These are phyloP conservation scores for Amylocarpus encephaloides DNA, from an alignment of 2,329 filamentous ascomycete species.

Conservation along the genomic window DNA sequence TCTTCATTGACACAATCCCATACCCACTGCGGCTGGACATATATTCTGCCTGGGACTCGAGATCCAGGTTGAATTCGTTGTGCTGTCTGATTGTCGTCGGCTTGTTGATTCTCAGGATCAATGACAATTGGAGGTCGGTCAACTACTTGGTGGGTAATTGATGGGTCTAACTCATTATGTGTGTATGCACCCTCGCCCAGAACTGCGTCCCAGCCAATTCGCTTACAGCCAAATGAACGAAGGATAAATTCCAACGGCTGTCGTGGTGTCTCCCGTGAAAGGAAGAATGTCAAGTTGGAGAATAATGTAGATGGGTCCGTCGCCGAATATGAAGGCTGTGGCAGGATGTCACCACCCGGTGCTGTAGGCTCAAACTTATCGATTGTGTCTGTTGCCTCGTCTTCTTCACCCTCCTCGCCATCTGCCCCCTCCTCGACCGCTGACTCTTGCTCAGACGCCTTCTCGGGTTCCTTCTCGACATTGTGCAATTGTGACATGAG, in stretches of 20 bases:
- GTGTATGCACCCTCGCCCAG: constrained; percentile 91
- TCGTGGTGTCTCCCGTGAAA: constrained; percentile 88
- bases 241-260: constrained; percentile 89
- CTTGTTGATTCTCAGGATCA: constrained; percentile 41
- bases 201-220: constrained; percentile 89
- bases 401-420: constrained; percentile 31
- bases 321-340: constrained; percentile 65
- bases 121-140: constrained; percentile 75
- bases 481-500: constrained; percentile 62
- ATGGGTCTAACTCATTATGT: constrained; percentile 75
- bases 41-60: constrained; percentile 83
- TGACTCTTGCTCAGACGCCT: constrained; percentile 37
- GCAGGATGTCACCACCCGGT: constrained; percentile 76
- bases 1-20: constrained; percentile 96
- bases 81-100: constrained; percentile 55
- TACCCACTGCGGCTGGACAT: constrained; percentile 96
- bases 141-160: constrained; percentile 94
- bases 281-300: constrained; percentile 80
- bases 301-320: constrained; percentile 72
- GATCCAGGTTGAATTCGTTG: constrained; percentile 56
- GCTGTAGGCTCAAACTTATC: constrained; percentile 88
- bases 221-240: constrained; percentile 89
- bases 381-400: constrained; percentile 56
- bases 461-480: constrained; percentile 38
- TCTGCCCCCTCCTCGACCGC: constrained; percentile 35